These are phyloP conservation scores for Penicillium egyptiacum DNA, from an alignment of 495 filamentous ascomycete species.

Conservation along the genomic window DNA sequence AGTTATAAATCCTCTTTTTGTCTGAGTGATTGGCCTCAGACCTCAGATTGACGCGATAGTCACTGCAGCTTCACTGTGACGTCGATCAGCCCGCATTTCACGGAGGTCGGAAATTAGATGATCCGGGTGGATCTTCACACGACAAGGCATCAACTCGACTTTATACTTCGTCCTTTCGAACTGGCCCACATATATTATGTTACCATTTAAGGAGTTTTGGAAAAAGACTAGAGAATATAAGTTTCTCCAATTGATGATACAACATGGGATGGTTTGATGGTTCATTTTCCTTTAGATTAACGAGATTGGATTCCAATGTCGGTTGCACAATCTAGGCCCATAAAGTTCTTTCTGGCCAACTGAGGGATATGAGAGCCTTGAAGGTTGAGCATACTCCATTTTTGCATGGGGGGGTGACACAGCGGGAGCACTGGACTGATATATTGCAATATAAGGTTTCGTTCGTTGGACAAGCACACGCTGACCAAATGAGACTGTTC, in stretches of 20 bases:
- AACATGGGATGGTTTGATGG: background rate
- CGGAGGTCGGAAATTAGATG: slow-evolving; percentile 18
- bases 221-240: background rate
- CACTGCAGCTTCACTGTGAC: slow-evolving; percentile 22
- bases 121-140: slow-evolving; percentile 22
- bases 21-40: background rate
- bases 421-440: background rate
- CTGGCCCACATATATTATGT: background rate
- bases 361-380: background rate
- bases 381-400: background rate
- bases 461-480: background rate
- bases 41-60: slow-evolving; percentile 9
- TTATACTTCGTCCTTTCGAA: background rate
- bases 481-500: background rate
- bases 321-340: background rate
- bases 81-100: slow-evolving; percentile 36
- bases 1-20: background rate
- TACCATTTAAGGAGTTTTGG: background rate
- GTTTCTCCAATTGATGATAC: background rate
- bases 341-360: background rate
- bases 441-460: background rate
- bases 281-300: background rate
- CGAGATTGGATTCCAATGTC: too few relatives aligned
- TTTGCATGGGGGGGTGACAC: background rate
- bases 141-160: slow-evolving; percentile 17